Conservation (phyloP, 495 filamentous ascomycete species). For the Copromyces sp. region DNA sequence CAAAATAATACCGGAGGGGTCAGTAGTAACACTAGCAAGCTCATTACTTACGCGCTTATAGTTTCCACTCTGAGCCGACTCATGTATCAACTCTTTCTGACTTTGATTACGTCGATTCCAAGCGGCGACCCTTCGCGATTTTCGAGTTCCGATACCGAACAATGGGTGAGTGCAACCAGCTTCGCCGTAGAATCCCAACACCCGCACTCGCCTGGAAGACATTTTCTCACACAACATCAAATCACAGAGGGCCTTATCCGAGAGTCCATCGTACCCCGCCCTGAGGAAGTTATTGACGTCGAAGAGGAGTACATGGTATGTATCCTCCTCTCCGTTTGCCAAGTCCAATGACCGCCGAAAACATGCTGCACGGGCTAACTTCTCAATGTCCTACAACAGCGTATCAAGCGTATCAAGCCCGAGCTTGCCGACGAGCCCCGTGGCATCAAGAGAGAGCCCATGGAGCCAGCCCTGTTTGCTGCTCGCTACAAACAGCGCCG, state of each 20-base stretch:
- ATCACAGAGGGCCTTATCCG: conserved; percentile 4
- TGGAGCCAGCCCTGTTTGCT: background rate
- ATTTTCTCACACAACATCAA: no score
- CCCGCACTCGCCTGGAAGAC: no score
- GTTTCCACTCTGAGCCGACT: background rate
- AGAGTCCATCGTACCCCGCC: background rate
- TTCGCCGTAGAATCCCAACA: no score
- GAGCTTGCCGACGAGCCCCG: background rate
- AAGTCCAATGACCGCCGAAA: background rate
- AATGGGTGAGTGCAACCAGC: conserved; percentile 2
- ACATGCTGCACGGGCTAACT: background rate
- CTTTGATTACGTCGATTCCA: background rate
- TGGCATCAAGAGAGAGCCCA: background rate
- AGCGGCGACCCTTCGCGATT: conserved; percentile 6
- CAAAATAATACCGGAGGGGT: background rate
- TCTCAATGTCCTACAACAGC: background rate
- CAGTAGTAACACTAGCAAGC: no score
- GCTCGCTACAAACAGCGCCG: conserved; percentile 4
- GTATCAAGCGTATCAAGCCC: background rate
- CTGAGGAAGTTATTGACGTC: background rate
- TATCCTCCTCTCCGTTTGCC: background rate
- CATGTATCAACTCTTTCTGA: background rate
- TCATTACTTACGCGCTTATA: background rate
- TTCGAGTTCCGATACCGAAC: conserved; percentile 14
- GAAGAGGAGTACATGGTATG: background rate